Base-by-base conservation (phyloP, 371 early-diverging fungal genomes). In the Cokeromyces recurvatus region DNA sequence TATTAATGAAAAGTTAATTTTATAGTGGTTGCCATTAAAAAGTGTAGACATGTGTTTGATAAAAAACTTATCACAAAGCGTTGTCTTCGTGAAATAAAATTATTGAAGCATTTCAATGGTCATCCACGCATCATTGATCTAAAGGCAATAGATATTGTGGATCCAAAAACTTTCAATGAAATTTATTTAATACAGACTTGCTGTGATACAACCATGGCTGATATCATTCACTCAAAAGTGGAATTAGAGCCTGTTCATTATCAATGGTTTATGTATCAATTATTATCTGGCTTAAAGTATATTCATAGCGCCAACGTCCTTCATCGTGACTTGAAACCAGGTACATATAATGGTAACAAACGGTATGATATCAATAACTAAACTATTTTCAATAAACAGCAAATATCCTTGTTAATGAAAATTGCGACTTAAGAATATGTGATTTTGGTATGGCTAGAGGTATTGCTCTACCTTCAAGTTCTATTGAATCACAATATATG, bases 201-300 rank as follows among this genome's bases (percentile, higher is more conserved):
- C 46, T 92, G 92, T 84, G 95, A 94, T 61, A 92, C 95, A 24
- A 94, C 92, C 47, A 69, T 94, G 62, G 89, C 90, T 59, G 94
- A 92, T 49, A 89, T 94, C 47, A 92, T 94, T 54, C 84, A 85
- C 36, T 90, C 91, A 15, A 82, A 83, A 41, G 83, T 90, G 51
- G 80, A 82, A 32, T 67, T 94, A 29, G 90, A 90, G 22, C 90
- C 92, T 43, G 85, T 89, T 4, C 95, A 94, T 62, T 90, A 79
- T 62, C 92, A 92, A 64, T 93, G 91, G 80, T 94, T 94, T 58
- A 73, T 93, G 60, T 94, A 91, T 65, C 95, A 94, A 57, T 71
- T 92, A 32, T 85, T 88, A 55, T 79, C 90, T 4, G 95, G 88
- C 4, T 69, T 94, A 16, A 90, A 94, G 53, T 93, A 86, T 64